phyloP scores from a whole-genome alignment of 164 flowering plant species.

The Echeveria elegans region DNA sequence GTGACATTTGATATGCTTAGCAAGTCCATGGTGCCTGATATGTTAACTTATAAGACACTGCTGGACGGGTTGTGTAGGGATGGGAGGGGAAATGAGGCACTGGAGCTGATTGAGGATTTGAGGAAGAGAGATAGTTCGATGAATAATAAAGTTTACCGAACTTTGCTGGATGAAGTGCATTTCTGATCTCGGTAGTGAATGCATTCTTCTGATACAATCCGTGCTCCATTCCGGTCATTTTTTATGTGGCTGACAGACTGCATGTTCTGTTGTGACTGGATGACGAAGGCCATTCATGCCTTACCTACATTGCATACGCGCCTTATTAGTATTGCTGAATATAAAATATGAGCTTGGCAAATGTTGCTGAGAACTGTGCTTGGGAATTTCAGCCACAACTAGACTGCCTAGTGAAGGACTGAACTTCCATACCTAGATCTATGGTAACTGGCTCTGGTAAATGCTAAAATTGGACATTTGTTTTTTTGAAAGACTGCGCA shows the following conservation, averaged over 20 bases:
- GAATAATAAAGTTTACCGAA: constrained; percentile 34
- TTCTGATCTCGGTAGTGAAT: constrained; percentile 16
- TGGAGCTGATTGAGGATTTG: constrained; percentile 52
- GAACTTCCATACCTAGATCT: too few relatives aligned
- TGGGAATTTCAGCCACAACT: too few relatives aligned
- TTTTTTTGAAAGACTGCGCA: too few relatives aligned
- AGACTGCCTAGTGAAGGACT: too few relatives aligned
- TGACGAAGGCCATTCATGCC: not conserved
- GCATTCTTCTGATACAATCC: not conserved
- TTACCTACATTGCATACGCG: too few relatives aligned
- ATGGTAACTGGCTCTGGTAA: too few relatives aligned
- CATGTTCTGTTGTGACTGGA: not conserved
- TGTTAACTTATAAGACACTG: constrained; percentile 68
- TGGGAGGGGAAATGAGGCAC: constrained; percentile 59
- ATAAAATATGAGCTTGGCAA: too few relatives aligned
- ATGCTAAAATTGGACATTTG: too few relatives aligned
- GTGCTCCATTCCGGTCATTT: not conserved
- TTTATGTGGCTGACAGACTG: not conserved
- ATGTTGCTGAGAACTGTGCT: too few relatives aligned
- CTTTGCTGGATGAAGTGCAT: constrained; percentile 39
- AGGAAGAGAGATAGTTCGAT: constrained; percentile 47
- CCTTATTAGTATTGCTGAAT: too few relatives aligned
- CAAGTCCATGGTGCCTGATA: constrained; percentile 53
- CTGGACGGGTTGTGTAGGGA: constrained; percentile 70
- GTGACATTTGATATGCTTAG: constrained; percentile 55